Conservation (phyloP, 805 yeast genomes). For the Schwanniomyces yamadae region DNA sequence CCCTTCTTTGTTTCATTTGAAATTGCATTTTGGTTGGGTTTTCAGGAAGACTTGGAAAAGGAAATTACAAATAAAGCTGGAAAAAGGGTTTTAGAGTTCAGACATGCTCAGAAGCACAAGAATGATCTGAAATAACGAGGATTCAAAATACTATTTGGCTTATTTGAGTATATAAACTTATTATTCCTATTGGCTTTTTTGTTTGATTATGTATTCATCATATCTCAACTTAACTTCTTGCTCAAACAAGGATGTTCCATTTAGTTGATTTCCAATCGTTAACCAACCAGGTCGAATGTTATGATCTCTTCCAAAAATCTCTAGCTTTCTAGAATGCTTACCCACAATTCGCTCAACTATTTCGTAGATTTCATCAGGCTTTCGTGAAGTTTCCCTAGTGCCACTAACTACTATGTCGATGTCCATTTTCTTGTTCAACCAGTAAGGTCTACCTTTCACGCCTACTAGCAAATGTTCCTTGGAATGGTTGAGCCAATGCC, state of each 20-base stretch:
- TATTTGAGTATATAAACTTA: background rate
- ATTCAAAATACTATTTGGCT: background rate
- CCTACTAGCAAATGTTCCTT: conserved; percentile 90
- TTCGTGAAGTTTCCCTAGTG: conserved; percentile 84
- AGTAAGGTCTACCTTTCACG: conserved; percentile 71
- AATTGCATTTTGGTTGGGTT: conserved; percentile 66
- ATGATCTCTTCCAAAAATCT: conserved; percentile 85
- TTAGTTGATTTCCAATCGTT: conserved; percentile 78
- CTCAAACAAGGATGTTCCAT: conserved; percentile 58
- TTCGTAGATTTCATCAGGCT: conserved; percentile 87
- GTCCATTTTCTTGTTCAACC: conserved; percentile 69
- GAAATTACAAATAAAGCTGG: conserved; percentile 50
- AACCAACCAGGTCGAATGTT: conserved; percentile 90
- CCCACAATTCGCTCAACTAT: conserved; percentile 86
- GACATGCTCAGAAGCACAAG: background rate
- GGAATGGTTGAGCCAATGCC: conserved; percentile 95
- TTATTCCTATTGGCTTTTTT: conserved; percentile 1
- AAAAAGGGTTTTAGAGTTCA: conserved; percentile 18
- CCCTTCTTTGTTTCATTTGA: conserved; percentile 89
- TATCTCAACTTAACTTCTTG: conserved; percentile 50
- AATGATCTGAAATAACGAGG: too few relatives aligned
- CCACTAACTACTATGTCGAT: conserved; percentile 76
- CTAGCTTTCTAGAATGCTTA: conserved; percentile 70
- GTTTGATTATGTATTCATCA: conserved; percentile 17
- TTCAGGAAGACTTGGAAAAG: conserved; percentile 48